phyloP scores from a whole-genome alignment of 768 basidiomycete species.

The Pleurotus citrinopileatus region DNA sequence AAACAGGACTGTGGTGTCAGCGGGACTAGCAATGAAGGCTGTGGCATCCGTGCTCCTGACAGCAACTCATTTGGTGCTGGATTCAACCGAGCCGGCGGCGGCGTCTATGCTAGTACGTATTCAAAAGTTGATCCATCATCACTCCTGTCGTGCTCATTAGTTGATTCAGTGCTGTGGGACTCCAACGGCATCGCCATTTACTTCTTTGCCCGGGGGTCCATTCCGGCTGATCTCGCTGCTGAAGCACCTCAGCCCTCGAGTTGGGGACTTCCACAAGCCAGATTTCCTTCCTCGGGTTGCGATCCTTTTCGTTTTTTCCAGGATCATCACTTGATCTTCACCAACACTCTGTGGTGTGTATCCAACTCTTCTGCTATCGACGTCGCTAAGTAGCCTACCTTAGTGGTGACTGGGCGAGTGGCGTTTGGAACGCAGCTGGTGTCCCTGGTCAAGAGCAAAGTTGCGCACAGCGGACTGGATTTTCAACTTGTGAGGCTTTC shows the following conservation, averaged over 20 bases:
- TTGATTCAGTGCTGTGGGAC: constrained; percentile 70
- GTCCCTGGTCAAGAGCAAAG: constrained; percentile 84
- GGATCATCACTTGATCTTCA: constrained; percentile 75
- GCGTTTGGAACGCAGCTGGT: constrained; percentile 70
- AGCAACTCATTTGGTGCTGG: constrained; percentile 74
- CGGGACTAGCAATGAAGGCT: constrained; percentile 75
- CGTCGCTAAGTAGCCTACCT: neutral
- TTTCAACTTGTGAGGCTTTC: constrained; percentile 76
- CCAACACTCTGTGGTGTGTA: constrained; percentile 79
- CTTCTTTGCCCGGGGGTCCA: constrained; percentile 74
- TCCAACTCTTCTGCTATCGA: constrained; percentile 13
- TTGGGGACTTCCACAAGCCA: constrained; percentile 80
- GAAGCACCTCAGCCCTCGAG: constrained; percentile 67
- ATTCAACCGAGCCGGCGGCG: constrained; percentile 84
- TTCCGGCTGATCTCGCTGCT: constrained; percentile 76
- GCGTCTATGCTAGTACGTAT: constrained; percentile 86
- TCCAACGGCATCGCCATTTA: constrained; percentile 70
- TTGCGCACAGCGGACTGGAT: constrained; percentile 82
- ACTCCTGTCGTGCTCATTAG: constrained; percentile 10
- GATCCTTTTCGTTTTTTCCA: constrained; percentile 78
- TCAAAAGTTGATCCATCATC: neutral
- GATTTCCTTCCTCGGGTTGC: constrained; percentile 75
- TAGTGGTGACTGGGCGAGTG: constrained; percentile 88
- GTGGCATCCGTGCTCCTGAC: constrained; percentile 66
- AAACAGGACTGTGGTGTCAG: constrained; percentile 70